Conservation (phyloP, 495 filamentous ascomycete species). For the Xylaria flabelliformis region DNA sequence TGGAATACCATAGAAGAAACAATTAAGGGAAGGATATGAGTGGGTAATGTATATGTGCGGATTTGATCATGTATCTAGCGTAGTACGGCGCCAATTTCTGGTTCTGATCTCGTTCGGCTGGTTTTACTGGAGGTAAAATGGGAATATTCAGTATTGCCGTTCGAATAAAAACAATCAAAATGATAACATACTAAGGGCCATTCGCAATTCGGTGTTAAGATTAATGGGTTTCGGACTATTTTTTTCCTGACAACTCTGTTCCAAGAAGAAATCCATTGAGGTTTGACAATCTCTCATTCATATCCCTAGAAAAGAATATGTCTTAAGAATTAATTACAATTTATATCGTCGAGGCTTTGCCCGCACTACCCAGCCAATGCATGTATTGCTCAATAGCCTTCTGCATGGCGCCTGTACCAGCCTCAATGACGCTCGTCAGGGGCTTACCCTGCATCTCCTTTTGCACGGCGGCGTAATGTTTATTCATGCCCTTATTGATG, state of each 20-base stretch:
- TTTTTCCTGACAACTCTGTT: background rate
- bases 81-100: background rate
- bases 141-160: background rate
- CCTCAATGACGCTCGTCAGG: slow-evolving; percentile 74
- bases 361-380: slow-evolving; percentile 71
- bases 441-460: slow-evolving; percentile 71
- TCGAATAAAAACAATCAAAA: background rate
- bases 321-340: slow-evolving; percentile 28
- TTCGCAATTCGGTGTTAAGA: background rate
- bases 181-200: background rate
- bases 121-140: background rate
- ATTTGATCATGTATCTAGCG: slow-evolving; percentile 14
- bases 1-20: slow-evolving; percentile 24
- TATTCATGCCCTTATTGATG: slow-evolving; percentile 83
- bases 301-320: background rate
- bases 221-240: background rate
- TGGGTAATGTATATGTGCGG: slow-evolving; percentile 1
- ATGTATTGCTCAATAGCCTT: slow-evolving; percentile 75
- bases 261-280: background rate
- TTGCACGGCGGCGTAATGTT: slow-evolving; percentile 69
- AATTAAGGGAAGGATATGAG: background rate
- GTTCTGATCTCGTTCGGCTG: background rate
- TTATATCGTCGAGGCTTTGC: slow-evolving; percentile 55
- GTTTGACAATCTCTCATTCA: background rate
- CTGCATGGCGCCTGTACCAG: slow-evolving; percentile 75